phyloP scores from a whole-genome alignment of 2,329 filamentous ascomycete species.

The Colletotrichum kahawae region DNA sequence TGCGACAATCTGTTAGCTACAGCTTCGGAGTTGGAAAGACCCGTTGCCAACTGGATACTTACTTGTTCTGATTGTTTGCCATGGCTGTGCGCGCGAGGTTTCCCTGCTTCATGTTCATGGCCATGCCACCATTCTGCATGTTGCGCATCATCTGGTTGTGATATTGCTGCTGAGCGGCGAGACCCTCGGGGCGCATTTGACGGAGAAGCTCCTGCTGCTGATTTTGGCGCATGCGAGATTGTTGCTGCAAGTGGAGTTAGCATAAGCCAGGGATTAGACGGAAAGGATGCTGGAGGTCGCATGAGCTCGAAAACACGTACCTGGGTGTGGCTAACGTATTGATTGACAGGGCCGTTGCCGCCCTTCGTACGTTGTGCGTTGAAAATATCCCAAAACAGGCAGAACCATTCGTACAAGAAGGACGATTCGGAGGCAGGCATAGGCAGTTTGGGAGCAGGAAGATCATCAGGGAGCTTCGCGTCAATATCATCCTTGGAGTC shows the following conservation, averaged over 20 bases:
- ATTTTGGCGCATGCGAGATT: slow-evolving; percentile 75
- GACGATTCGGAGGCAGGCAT: slow-evolving; percentile 71
- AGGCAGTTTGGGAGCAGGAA: slow-evolving; percentile 76
- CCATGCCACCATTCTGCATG: slow-evolving; percentile 66
- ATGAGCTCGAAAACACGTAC: slow-evolving; percentile 54
- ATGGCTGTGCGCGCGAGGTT: slow-evolving; percentile 77
- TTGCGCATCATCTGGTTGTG: slow-evolving; percentile 71
- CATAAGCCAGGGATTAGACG: slow-evolving; percentile 24
- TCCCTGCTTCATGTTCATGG: slow-evolving; percentile 61
- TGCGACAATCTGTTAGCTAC: slow-evolving; percentile 14
- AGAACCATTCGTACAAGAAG: slow-evolving; percentile 98
- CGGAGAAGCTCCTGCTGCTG: slow-evolving; percentile 80
- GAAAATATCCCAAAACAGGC: slow-evolving; percentile 96
- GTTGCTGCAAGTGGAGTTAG: slow-evolving; percentile 50
- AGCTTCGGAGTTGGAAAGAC: background rate
- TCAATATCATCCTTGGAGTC: slow-evolving; percentile 81
- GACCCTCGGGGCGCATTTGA: slow-evolving; percentile 65
- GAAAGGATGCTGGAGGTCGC: background rate
- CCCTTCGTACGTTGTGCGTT: slow-evolving; percentile 78
- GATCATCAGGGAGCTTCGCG: slow-evolving; percentile 76
- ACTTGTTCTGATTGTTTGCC: slow-evolving; percentile 79
- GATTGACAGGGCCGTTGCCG: slow-evolving; percentile 66
- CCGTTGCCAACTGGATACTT: slow-evolving; percentile 36
- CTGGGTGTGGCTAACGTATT: slow-evolving; percentile 85
- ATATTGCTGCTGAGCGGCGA: slow-evolving; percentile 58